phyloP scores from a whole-genome alignment of 805 yeast species.

The Kodamaea kakaduensis region DNA sequence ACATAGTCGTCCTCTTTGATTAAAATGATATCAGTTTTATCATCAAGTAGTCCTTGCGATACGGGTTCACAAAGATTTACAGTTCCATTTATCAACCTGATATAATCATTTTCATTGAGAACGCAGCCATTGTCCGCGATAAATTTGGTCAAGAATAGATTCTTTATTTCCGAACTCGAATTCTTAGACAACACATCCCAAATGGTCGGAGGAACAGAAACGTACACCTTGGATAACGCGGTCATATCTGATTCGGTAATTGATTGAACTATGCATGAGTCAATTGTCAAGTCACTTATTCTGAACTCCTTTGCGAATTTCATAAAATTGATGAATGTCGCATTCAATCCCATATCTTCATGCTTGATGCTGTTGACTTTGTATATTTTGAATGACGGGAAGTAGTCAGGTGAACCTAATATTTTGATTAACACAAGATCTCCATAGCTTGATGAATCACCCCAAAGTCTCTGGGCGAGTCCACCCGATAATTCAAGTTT shows the following conservation, averaged over 20 bases:
- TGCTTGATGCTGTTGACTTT: constrained; percentile 31
- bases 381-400: constrained; percentile 30
- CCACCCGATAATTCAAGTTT: constrained; percentile 31
- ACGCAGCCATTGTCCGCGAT: constrained; percentile 21
- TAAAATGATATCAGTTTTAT: constrained; percentile 50
- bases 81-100: constrained; percentile 44
- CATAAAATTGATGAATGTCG: constrained; percentile 38
- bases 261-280: constrained; percentile 33
- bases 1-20: constrained; percentile 29
- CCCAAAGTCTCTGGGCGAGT: constrained; percentile 31
- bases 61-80: constrained; percentile 68
- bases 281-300: constrained; percentile 30
- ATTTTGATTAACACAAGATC: constrained; percentile 32
- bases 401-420: constrained; percentile 38
- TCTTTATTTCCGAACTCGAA: constrained; percentile 30
- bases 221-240: constrained; percentile 41
- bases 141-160: constrained; percentile 27
- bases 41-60: constrained; percentile 56
- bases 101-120: constrained; percentile 39
- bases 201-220: constrained; percentile 44
- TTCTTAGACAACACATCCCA: constrained; percentile 30
- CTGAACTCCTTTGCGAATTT: constrained; percentile 32
- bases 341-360: constrained; percentile 22
- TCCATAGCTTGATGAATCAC: constrained; percentile 12
- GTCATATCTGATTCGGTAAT: constrained; percentile 32